Evolutionary conservation across 179 eudicot genomes (phyloP).

Genomic region (Spinacia oleracea): DNA sequence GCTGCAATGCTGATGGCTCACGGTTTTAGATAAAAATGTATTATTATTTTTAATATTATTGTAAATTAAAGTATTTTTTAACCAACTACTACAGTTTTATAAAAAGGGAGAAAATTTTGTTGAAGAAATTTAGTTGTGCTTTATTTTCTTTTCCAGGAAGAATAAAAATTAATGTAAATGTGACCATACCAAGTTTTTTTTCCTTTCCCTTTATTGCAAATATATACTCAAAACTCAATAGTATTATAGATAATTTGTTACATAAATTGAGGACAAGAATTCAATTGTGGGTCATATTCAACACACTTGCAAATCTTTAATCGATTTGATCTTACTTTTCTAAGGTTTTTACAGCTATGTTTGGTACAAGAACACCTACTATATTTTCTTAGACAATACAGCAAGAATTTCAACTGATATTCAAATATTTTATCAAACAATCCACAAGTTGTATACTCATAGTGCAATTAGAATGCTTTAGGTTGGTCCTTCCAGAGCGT

Average conservation of each 20-base stretch:
- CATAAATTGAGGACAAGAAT: constrained; percentile 49
- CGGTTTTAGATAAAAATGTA: background rate
- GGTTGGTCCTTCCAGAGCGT: too few species aligned
- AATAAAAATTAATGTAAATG: constrained; percentile 29
- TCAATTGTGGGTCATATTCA: constrained; percentile 63
- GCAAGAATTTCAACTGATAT: constrained; percentile 2
- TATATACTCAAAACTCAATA: background rate
- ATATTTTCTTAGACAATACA: constrained; percentile 14
- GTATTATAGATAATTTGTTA: constrained; percentile 31
- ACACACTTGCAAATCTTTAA: constrained; percentile 32
- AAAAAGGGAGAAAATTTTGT: background rate
- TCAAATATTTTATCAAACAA: background rate
- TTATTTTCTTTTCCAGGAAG: background rate
- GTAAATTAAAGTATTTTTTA: constrained; percentile 4
- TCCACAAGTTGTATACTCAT: background rate
- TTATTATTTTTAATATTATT: background rate
- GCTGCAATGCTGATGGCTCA: constrained; percentile 34
- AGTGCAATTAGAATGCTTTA: too few species aligned
- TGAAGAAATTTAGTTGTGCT: background rate
- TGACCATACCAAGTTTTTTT: constrained; percentile 27
- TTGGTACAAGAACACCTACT: constrained; percentile 12
- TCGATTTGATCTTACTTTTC: constrained; percentile 26
- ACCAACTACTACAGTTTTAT: constrained; percentile 18
- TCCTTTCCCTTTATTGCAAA: constrained; percentile 27
- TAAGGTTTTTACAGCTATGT: constrained; percentile 24